A percentile compares a stretch with the other conserved stretches of the same genome.
phyloP scores from a whole-genome alignment of 2,329 filamentous ascomycete genomes.

The Sclerotinia borealis region DNA sequence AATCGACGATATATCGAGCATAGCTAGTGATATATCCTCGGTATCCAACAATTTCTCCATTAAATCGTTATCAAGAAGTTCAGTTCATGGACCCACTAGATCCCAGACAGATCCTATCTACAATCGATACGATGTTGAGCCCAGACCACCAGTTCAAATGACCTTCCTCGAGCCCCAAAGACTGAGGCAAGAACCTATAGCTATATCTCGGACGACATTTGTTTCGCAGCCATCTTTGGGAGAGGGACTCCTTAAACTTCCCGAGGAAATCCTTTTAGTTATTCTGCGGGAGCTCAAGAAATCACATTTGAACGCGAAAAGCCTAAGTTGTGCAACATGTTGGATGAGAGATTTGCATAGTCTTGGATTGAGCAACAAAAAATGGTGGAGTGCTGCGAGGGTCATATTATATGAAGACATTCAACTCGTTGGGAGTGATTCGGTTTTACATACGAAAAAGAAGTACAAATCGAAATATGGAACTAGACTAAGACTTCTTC shows the following conservation, averaged over 20 bases:
- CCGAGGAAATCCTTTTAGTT: conserved; percentile 52
- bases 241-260: conserved; percentile 49
- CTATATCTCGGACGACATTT: conserved; percentile 13
- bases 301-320: conserved; percentile 43
- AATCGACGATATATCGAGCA: conserved; percentile 21
- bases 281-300: conserved; percentile 49
- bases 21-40: conserved; percentile 22
- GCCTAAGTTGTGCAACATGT: conserved; percentile 55
- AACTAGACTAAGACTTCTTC: conserved; percentile 49
- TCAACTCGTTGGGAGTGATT: conserved; percentile 52
- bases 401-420: conserved; percentile 46
- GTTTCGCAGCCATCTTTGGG: conserved; percentile 32
- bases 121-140: conserved; percentile 16
- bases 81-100: conserved; percentile 16
- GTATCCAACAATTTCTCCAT: conserved; percentile 2
- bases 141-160: conserved; percentile 7
- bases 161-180: conserved; percentile 3
- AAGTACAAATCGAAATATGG: conserved; percentile 48
- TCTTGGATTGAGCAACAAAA: conserved; percentile 45
- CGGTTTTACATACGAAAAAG: conserved; percentile 44
- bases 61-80: conserved; percentile 8
- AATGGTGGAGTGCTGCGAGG: conserved; percentile 45
- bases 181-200: conserved; percentile 16
- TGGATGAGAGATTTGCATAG: conserved; percentile 57
- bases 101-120: conserved; percentile 15